Percentiles rank a stretch among this genome's conserved stretches.
Conservation (phyloP, 768 basidiomycete genomes). For the Suillus alpinus region DNA sequence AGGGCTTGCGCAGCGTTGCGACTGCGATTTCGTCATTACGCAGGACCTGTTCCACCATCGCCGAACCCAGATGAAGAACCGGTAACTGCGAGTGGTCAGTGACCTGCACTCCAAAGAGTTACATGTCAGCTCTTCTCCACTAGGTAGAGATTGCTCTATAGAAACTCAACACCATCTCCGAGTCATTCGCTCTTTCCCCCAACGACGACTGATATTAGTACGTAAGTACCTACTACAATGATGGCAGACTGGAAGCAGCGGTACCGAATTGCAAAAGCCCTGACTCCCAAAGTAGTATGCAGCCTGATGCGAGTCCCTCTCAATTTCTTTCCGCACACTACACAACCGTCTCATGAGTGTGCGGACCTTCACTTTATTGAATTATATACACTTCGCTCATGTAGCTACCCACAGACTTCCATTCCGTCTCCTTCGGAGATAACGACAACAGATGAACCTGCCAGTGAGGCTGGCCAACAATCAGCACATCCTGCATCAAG, state of each 20-base stretch:
- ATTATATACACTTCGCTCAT: background rate
- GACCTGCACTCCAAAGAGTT: too few relatives aligned
- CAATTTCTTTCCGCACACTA: background rate
- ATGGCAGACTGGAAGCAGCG: background rate
- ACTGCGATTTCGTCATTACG: conserved; percentile 35
- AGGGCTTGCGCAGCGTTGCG: conserved; percentile 42
- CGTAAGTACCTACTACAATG: background rate
- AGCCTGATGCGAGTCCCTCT: background rate
- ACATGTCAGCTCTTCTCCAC: too few relatives aligned
- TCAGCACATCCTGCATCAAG: background rate
- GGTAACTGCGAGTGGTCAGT: conserved; percentile 29
- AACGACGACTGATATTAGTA: background rate
- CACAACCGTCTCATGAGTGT: background rate
- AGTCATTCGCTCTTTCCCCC: too few relatives aligned
- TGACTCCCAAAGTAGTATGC: background rate
- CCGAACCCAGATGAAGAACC: conserved; percentile 41
- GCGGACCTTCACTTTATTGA: background rate
- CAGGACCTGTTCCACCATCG: conserved; percentile 30
- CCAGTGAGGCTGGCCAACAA: background rate
- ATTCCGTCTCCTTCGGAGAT: background rate
- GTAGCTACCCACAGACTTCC: background rate
- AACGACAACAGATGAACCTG: background rate
- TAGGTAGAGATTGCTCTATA: too few relatives aligned
- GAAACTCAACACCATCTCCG: too few relatives aligned
- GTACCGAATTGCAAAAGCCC: background rate